Percentiles rank a stretch among this genome's conserved stretches.
Conservation (phyloP, 202 grass and related monocot species). For the Carex arenaria region DNA sequence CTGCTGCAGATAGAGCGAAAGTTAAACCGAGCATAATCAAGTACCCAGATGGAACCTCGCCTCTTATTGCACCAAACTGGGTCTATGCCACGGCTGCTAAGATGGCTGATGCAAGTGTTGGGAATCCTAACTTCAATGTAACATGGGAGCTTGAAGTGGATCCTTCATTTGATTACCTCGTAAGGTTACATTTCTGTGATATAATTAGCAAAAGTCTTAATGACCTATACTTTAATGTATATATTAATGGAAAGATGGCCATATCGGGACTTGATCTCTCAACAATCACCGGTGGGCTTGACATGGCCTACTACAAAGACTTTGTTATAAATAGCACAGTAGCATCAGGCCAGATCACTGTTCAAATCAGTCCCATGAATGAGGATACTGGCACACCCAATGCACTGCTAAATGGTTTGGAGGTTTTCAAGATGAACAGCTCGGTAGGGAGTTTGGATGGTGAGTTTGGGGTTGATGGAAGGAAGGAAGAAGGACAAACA, state of each 20-base stretch:
- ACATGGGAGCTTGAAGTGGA: constrained; percentile 65
- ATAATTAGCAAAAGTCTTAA: constrained; percentile 65
- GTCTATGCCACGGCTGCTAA: constrained; percentile 57
- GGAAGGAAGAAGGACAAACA: constrained; percentile 39
- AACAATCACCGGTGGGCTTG: constrained; percentile 46
- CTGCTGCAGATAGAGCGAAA: constrained; percentile 23
- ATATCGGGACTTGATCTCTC: constrained; percentile 67
- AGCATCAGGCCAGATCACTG: constrained; percentile 17
- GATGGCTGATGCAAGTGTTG: constrained; percentile 41
- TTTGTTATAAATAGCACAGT: constrained; percentile 47
- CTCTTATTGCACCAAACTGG: constrained; percentile 45
- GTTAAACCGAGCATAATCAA: constrained; percentile 37
- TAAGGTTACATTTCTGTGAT: constrained; percentile 78
- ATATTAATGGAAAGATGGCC: constrained; percentile 55
- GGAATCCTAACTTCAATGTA: constrained; percentile 54
- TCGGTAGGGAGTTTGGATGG: constrained; percentile 70
- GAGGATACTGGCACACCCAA: constrained; percentile 56
- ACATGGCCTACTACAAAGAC: constrained; percentile 74
- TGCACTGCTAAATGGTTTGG: constrained; percentile 71
- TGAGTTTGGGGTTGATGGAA: constrained; percentile 83
- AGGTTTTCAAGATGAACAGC: constrained; percentile 80
- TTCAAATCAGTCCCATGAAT: constrained; percentile 53
- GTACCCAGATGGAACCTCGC: constrained; percentile 53
- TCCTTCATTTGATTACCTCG: constrained; percentile 43
- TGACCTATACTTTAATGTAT: constrained; percentile 80